Percentiles rank a stretch among this genome's conserved stretches.
phyloP scores from a whole-genome alignment of 73 alveolate genomes.

The Symbiodinium natans region DNA sequence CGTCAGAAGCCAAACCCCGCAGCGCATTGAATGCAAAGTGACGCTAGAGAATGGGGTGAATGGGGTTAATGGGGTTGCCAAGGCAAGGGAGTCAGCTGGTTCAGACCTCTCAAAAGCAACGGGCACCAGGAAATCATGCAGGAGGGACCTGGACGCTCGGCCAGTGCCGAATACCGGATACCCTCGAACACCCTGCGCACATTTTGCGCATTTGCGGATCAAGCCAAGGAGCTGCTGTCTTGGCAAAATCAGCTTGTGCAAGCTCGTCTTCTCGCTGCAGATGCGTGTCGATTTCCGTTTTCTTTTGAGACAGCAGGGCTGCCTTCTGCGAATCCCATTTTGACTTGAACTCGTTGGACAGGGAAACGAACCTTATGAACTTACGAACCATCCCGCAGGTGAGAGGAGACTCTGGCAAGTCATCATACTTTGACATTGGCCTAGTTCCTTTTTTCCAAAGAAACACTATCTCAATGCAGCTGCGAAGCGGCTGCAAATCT shows the following conservation, averaged over 20 bases:
- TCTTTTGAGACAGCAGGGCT: conserved; percentile 31
- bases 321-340: conserved; percentile 76
- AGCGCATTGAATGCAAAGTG: too few species aligned
- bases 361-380: conserved; percentile 29
- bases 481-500: conserved; percentile 50
- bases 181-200: too few species aligned
- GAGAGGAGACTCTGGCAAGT: background rate
- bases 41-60: too few species aligned
- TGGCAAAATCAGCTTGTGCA: conserved; percentile 19
- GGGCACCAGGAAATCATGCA: too few species aligned
- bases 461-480: conserved; percentile 41
- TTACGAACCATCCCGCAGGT: background rate
- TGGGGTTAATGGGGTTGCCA: too few species aligned
- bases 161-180: too few species aligned
- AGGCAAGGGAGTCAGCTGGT: too few species aligned
- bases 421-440: background rate
- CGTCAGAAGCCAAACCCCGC: too few species aligned
- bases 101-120: too few species aligned
- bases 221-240: conserved; percentile 50
- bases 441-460: background rate
- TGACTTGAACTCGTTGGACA: conserved; percentile 54
- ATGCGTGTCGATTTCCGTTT: conserved; percentile 27
- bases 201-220: too few species aligned
- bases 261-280: conserved; percentile 32
- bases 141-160: too few species aligned